These are phyloP conservation scores for Diphasiastrum complanatum DNA, from an alignment of 83 land plant genomes.

Conservation along the genomic window DNA sequence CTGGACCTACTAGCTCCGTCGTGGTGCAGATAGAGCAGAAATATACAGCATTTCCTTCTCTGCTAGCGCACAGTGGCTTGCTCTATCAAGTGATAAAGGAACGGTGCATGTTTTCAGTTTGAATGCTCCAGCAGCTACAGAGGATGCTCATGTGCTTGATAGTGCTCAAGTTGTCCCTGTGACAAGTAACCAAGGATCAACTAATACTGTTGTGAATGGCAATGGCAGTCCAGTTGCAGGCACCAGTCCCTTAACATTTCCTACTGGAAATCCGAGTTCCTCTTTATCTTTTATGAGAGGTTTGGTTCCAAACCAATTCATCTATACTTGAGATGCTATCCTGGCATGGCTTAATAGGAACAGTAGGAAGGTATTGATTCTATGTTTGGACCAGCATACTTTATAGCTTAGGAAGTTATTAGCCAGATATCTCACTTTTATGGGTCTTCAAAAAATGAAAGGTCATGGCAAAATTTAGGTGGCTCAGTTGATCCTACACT, in stretches of 20 bases:
- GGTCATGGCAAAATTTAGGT: too few relatives aligned
- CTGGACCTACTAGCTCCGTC: slow-evolving; percentile 82
- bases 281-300: slow-evolving; percentile 92
- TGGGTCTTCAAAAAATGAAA: too few relatives aligned
- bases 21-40: slow-evolving; percentile 85
- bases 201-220: slow-evolving; percentile 39
- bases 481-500: too few relatives aligned
- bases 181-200: slow-evolving; percentile 37
- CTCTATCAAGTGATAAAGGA: slow-evolving; percentile 90
- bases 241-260: slow-evolving; percentile 41
- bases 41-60: slow-evolving; percentile 83
- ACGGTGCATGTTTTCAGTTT: slow-evolving; percentile 90
- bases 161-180: background rate
- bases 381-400: too few relatives aligned
- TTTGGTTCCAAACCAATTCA: too few relatives aligned
- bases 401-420: too few relatives aligned
- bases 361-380: too few relatives aligned
- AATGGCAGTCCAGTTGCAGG: slow-evolving; percentile 20
- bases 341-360: too few relatives aligned
- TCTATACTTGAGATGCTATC: too few relatives aligned
- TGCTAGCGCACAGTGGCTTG: slow-evolving; percentile 81
- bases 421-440: too few relatives aligned
- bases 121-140: slow-evolving; percentile 31
- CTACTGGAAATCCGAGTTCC: slow-evolving; percentile 66
- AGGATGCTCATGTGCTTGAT: slow-evolving; percentile 29